A percentile compares a stretch with the other conserved stretches of the same genome.
These are phyloP conservation scores for Aurifilum marmelostoma DNA, from an alignment of 2,329 filamentous ascomycete genomes.

Conservation along the genomic window DNA sequence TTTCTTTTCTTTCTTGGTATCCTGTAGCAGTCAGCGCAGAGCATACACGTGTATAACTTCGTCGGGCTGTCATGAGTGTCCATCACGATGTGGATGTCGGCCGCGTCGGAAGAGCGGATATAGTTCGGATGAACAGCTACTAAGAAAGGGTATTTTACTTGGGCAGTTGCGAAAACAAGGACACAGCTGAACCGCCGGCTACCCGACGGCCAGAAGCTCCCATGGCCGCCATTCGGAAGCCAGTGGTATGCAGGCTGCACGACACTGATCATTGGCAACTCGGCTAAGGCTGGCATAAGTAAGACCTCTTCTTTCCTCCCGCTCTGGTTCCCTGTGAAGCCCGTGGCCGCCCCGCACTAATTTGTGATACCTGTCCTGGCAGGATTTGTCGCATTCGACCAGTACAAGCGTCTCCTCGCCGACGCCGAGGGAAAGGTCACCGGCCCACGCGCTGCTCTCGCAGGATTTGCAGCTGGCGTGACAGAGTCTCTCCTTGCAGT, in stretches of 20 bases:
- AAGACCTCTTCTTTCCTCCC: slow-evolving; percentile 43
- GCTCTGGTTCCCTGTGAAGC: too few species aligned
- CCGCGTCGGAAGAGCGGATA: not conserved
- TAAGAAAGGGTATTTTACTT: not conserved
- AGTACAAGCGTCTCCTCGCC: slow-evolving; percentile 82
- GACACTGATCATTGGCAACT: slow-evolving; percentile 95
- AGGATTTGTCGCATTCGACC: slow-evolving; percentile 95
- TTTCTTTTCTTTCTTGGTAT: too few species aligned
- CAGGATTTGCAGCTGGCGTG: slow-evolving; percentile 91
- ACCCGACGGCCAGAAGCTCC: slow-evolving; percentile 80
- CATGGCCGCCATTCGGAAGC: slow-evolving; percentile 89
- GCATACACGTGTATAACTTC: not conserved
- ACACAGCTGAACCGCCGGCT: slow-evolving; percentile 89
- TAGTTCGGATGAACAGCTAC: not conserved
- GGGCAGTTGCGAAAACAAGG: slow-evolving; percentile 85
- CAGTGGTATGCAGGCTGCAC: slow-evolving; percentile 99
- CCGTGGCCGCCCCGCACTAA: not conserved
- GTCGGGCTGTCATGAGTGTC: not conserved
- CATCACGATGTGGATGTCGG: not conserved
- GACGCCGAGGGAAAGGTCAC: slow-evolving; percentile 87
- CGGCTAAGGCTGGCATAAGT: slow-evolving; percentile 94
- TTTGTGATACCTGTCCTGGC: slow-evolving; percentile 5
- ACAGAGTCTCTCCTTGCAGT: slow-evolving; percentile 93
- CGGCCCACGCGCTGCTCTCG: slow-evolving; percentile 87
- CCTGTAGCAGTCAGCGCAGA: not conserved